Evolutionary conservation across 179 eudicot species (phyloP).

Genomic region (Silene coronaria): DNA sequence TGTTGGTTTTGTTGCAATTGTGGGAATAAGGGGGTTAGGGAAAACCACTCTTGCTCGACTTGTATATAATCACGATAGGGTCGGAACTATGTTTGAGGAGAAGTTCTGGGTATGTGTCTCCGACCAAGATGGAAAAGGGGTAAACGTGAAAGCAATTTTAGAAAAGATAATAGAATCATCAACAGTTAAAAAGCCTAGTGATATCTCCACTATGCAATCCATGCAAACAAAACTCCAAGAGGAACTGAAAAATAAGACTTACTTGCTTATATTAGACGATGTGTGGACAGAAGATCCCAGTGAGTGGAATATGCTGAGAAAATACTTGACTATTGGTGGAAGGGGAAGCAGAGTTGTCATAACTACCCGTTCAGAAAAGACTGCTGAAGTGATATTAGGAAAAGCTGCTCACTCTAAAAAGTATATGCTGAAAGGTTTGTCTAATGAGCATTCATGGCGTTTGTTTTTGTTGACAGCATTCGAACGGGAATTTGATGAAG

Average conservation of each 20-base stretch:
- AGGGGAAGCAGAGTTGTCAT: not conserved
- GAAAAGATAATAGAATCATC: not conserved
- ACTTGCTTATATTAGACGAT: not conserved
- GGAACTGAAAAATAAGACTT: not conserved
- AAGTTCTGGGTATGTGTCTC: conserved; percentile 1
- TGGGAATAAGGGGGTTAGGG: not conserved
- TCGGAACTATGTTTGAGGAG: not conserved
- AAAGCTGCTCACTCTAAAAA: not conserved
- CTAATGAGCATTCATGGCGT: not conserved
- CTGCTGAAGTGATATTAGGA: not conserved
- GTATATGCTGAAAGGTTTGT: not conserved
- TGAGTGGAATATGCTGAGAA: not conserved
- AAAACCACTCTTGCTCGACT: conserved; percentile 12
- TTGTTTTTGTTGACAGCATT: not conserved
- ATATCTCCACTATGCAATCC: not conserved
- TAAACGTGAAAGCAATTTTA: not conserved
- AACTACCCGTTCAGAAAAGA: not conserved
- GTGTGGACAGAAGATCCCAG: not conserved
- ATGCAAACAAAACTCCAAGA: not conserved
- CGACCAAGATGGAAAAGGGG: not conserved
- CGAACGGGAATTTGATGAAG: not conserved
- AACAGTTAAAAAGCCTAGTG: not conserved
- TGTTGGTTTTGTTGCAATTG: not conserved
- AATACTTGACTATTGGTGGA: not conserved
- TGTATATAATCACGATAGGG: not conserved